Evolutionary conservation across 257 asterid genomes (phyloP).

Genomic region (Solanum etuberosum): DNA sequence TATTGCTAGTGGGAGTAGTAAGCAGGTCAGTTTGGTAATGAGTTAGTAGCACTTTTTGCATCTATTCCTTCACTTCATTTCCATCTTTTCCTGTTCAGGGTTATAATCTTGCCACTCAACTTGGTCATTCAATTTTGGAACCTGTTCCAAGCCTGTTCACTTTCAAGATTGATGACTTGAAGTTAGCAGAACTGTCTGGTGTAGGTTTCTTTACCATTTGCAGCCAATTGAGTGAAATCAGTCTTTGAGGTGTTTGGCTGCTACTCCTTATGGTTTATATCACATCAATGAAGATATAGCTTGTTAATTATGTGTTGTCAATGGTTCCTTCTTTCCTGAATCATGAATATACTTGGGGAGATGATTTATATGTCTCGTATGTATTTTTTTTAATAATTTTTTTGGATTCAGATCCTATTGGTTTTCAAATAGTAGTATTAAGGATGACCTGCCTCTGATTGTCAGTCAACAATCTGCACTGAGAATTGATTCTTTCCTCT

Average conservation of each 20-base stretch:
- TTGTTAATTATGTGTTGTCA: not conserved
- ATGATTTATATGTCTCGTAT: not conserved
- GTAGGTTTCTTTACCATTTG: slow-evolving; percentile 33
- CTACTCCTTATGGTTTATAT: not conserved
- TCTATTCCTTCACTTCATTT: not conserved
- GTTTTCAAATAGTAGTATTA: not conserved
- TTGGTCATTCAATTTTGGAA: slow-evolving; percentile 77
- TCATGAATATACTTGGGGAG: not conserved
- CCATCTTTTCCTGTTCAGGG: slow-evolving; percentile 41
- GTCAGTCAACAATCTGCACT: not conserved
- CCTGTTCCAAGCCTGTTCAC: slow-evolving; percentile 98
- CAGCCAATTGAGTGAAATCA: not conserved
- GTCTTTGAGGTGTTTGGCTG: slow-evolving; percentile 1
- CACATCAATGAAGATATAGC: not conserved
- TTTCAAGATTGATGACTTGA: slow-evolving; percentile 74
- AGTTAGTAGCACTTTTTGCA: slow-evolving; percentile 1
- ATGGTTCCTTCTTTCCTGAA: not conserved
- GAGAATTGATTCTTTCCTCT: not conserved
- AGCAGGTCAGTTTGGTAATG: slow-evolving; percentile 38
- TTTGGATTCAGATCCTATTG: not conserved
- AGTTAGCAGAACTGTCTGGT: slow-evolving; percentile 79
- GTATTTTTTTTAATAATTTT: not conserved
- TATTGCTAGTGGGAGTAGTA: slow-evolving; percentile 89
- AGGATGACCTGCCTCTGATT: not conserved
- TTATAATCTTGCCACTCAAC: slow-evolving; percentile 63